phyloP scores from a whole-genome alignment of 2,329 filamentous ascomycete genomes.

The Botrytis deweyae region DNA sequence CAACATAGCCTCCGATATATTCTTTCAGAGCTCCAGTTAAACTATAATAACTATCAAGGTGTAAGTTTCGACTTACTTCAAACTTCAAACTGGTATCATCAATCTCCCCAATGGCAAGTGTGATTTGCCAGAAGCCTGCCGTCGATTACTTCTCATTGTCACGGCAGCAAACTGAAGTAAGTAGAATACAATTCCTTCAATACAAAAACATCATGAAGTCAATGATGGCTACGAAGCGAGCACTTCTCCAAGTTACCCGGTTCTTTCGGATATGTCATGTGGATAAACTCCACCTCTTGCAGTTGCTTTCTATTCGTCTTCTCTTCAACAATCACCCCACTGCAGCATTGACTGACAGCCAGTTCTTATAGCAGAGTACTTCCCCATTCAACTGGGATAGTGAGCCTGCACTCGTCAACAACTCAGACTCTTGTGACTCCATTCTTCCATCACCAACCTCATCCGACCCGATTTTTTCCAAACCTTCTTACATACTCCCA shows the following conservation, averaged over 20 bases:
- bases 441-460: slow-evolving; percentile 34
- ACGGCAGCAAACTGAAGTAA: slow-evolving; percentile 29
- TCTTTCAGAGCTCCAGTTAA: slow-evolving; percentile 3
- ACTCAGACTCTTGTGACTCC: slow-evolving; percentile 35
- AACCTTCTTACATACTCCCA: slow-evolving; percentile 28
- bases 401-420: slow-evolving; percentile 26
- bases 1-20: slow-evolving; percentile 4
- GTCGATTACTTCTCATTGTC: slow-evolving; percentile 29
- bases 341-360: neutral
- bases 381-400: slow-evolving; percentile 32
- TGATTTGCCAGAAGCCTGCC: slow-evolving; percentile 25
- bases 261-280: neutral
- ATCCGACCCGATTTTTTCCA: slow-evolving; percentile 27
- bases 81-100: neutral
- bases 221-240: neutral
- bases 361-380: slow-evolving; percentile 18
- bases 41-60: slow-evolving; percentile 4
- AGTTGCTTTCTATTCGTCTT: neutral
- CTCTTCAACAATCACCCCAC: neutral
- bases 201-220: neutral
- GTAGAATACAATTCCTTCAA: slow-evolving; percentile 13
- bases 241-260: neutral
- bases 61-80: slow-evolving; percentile 22
- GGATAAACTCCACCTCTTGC: neutral
- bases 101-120: slow-evolving; percentile 26